Base-by-base conservation (phyloP, 305 asterid genomes). In the Withania somnifera region DNA sequence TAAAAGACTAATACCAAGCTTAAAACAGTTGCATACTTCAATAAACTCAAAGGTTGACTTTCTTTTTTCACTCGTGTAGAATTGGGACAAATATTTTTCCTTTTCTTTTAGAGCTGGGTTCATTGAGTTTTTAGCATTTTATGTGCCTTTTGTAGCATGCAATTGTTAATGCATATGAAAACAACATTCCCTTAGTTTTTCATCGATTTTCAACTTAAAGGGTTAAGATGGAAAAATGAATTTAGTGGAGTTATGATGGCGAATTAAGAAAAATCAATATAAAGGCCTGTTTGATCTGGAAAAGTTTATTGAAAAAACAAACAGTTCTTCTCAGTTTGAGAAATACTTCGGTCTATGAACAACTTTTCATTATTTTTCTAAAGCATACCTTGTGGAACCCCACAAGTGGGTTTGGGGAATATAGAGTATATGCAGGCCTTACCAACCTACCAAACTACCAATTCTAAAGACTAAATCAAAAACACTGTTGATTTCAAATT, bases 1-100 rank as follows among this genome's bases (percentile, higher is more conserved):
- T 85, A 86, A 93, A 80, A 85, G 93, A 88, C 88, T 95, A 84
- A 56, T 95, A 78, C 99, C 98, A 28, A 94, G 88, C 82, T 83
- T 95, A 89, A 92, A 92, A 87, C 97, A 92, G 83, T 87, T 95
- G 85, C 95, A 94, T 81, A 82, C 96, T 7, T 88, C 97, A 19
- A 88, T 92, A 20, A 86, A 91, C 66, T 86, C 97, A 17, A 95
- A 95, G 99, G 99, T 94, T 84, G 56, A 5, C 45, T 54, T 34
- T n/a, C 2, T 36, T 26, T 57, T 26, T 66, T 66, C 10, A 66
- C n/a, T 36, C 7, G 2, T 6, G 3, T 7, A 66, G 52, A 32
- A 36, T 36, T 36, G 22, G 14, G 22, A 66, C 11, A 0, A 7
- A 57, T 20, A 7, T 10, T 57, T 2, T 9, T n/a, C 64, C 0